A percentile compares a stretch with the other conserved stretches of the same genome.
Conservation (phyloP, 2,329 filamentous ascomycete species). For the Hymenoscyphus fructigenus region DNA sequence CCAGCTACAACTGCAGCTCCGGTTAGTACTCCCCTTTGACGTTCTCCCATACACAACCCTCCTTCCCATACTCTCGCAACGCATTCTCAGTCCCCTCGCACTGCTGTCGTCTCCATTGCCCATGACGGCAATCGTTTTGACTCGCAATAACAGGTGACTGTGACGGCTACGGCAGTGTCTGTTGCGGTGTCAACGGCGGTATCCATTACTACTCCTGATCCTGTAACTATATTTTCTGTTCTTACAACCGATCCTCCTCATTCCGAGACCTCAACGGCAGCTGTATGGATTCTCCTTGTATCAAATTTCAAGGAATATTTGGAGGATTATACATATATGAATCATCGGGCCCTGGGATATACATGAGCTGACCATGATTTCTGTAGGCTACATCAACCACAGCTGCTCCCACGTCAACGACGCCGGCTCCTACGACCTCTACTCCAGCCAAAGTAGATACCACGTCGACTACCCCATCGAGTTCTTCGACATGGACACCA, state of each 20-base stretch:
- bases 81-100: slow-evolving; percentile 7
- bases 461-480: slow-evolving; percentile 11
- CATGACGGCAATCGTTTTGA: slow-evolving; percentile 36
- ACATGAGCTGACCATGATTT: not conserved
- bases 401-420: not conserved
- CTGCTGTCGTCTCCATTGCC: slow-evolving; percentile 16
- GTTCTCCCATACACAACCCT: not conserved
- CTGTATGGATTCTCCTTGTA: slow-evolving; percentile 35
- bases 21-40: slow-evolving; percentile 28
- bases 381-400: slow-evolving; percentile 4
- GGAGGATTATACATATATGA: slow-evolving; percentile 10
- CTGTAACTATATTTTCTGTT: slow-evolving; percentile 31
- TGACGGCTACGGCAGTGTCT: slow-evolving; percentile 21
- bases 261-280: slow-evolving; percentile 6
- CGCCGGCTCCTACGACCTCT: slow-evolving; percentile 11
- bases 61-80: not conserved
- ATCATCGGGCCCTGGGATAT: not conserved
- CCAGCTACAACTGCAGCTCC: slow-evolving; percentile 21
- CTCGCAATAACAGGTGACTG: slow-evolving; percentile 33
- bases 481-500: slow-evolving; percentile 35
- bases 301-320: slow-evolving; percentile 25
- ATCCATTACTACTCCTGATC: slow-evolving; percentile 24
- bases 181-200: not conserved
- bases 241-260: slow-evolving; percentile 15
- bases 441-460: slow-evolving; percentile 7